Conservation (phyloP, 331 rosid species). For the Quercus lobata region DNA sequence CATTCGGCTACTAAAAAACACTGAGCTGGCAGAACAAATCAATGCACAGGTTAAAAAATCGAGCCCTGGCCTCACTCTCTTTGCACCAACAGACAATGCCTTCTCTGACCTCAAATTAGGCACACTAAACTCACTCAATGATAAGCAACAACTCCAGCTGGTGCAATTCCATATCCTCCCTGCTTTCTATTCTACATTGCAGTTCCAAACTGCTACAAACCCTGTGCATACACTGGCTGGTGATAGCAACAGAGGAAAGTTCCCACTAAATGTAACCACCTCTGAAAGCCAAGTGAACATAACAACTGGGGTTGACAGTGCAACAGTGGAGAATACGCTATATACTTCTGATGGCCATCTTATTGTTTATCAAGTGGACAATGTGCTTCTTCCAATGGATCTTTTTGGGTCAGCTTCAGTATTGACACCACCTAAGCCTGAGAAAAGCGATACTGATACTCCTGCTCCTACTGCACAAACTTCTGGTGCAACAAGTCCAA, state of each 20-base stretch:
- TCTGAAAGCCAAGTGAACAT: constrained; percentile 76
- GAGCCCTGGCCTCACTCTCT: constrained; percentile 70
- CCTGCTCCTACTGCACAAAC: constrained; percentile 24
- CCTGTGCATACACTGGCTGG: constrained; percentile 91
- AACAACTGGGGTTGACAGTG: constrained; percentile 68
- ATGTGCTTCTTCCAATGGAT: constrained; percentile 73
- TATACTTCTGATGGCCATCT: constrained; percentile 54
- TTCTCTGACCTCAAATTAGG: constrained; percentile 66
- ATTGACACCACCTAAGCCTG: constrained; percentile 50
- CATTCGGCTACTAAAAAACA: constrained; percentile 54
- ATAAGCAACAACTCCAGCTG: constrained; percentile 63
- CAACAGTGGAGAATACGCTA: constrained; percentile 56
- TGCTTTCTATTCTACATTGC: constrained; percentile 46
- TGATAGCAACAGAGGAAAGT: constrained; percentile 57
- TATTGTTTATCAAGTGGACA: constrained; percentile 73
- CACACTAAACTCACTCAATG: constrained; percentile 53
- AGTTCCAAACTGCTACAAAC: constrained; percentile 78
- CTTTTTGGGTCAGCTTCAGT: constrained; percentile 48
- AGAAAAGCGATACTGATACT: constrained; percentile 49
- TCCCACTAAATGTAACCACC: constrained; percentile 74
- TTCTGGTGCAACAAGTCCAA: constrained; percentile 19
- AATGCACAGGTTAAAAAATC: constrained; percentile 76
- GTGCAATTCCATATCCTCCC: constrained; percentile 81
- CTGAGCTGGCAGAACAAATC: constrained; percentile 59
- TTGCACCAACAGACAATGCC: constrained; percentile 83